Base-by-base conservation (phyloP, 225 moss, liverwort and hornwort species). In the Lunularia cruciata region DNA sequence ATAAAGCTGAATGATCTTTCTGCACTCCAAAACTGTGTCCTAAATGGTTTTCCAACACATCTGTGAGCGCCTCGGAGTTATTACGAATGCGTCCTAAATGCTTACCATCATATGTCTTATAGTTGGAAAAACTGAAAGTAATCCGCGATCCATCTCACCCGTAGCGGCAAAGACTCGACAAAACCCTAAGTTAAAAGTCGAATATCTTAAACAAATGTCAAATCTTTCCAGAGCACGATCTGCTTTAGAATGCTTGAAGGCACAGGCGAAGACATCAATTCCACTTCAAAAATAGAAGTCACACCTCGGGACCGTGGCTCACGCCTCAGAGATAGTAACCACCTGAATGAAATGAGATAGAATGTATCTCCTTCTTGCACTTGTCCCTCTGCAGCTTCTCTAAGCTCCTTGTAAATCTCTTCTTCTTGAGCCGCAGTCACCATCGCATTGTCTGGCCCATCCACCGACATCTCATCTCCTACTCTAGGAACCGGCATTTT, bases 301-400 rank as follows among this genome's bases (percentile, higher is more conserved):
- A 76, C 63, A 73, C 70, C 69, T 76, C 76, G 31, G 40, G 59
- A 72, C 63, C 75, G 37, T 68, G 68, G 67, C 72, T 60, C 25
- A 71, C 65, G 81, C 57, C 45, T 47, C 42, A 72, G 72, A 53
- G 52, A 81, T 73, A 66, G 25, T 74, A 74, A 66, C 70, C 78
- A 83, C 82, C 82, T 83, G 82, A 70, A 69, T 51, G 82, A 83
- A 19, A 83, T 83, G 68, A 83, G 72, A 65, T 83, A 78, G 53
- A 78, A 83, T 1, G 75, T 83, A 57, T 83, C 72, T 71, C 82
- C 82, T 70, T 78, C 78, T 68, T 69, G 75, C 5, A 83, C 74
- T 72, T 72, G 78, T 38, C 78, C 75, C 38, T 75, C 82, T 52
- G 78, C 82, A 42, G 78, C 78, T 67, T 78, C 81, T 0, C 66